Evolutionary conservation across 805 yeast genomes (phyloP), one percentile per base, ranked within the genome.

Genomic region (Candida piceae): DNA sequence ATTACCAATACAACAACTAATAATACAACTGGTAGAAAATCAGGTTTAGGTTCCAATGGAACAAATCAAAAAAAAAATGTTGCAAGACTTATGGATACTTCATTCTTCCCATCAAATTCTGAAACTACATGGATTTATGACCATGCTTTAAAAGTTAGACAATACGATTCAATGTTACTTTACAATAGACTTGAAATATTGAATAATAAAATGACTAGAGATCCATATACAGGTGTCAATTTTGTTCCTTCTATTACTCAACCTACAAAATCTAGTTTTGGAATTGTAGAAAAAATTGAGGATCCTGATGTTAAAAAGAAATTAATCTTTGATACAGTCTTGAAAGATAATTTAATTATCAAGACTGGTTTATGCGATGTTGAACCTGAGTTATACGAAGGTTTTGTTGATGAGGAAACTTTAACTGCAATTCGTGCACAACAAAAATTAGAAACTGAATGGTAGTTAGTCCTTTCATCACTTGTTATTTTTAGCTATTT

Each of bases 121-220:
- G 49, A 86, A 46, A 80, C 81, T 22, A 77, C 82, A 25, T 88
- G 96, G 96, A 73, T 88, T 63, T 76, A 73, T 48, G 89, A 85
- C 50, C 88, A 86, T 48, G 93, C 95, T 0, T 62, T 70, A n/a
- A 82, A 90, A 22, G 76, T 88, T 4, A 70, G 82, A 44, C 78
- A 78, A 35, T 84, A 74, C 55, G 93, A 93, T 57, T 63, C 75
- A 23, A 70, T 70, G 40, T 62, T 88, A 32, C 60, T 71, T 25
- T 74, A 72, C 36, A 77, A 83, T 41, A 67, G 89, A 44, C 66
- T 63, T 16, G 71, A 73, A 17, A 63, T 72, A 26, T 57, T 71
- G 16, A 66, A 62, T 32, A 60, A 64, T 16, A 70, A 78, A 34
- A 89, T 89, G 1, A 57, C 75, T 16, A 78, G 79, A 53, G 97